Conservation (phyloP, 78 protist species). For the Dictyostelium brefeldianum region DNA sequence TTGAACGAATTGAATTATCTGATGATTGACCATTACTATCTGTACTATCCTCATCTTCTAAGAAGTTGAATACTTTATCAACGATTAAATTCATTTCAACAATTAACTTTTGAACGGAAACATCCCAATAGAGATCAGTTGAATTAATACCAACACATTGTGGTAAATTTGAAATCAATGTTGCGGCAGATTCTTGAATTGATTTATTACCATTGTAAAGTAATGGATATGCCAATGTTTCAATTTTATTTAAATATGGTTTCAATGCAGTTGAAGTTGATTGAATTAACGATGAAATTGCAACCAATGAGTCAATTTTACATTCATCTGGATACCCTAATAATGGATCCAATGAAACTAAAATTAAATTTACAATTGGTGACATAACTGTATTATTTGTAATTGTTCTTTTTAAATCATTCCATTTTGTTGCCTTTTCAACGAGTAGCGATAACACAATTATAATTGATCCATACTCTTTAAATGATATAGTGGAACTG, state of each 20-base stretch:
- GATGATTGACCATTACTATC: neutral
- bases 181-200: constrained; percentile 27
- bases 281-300: constrained; percentile 8
- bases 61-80: neutral
- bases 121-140: constrained; percentile 64
- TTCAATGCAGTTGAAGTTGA: constrained; percentile 10
- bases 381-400: constrained; percentile 5
- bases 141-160: constrained; percentile 29
- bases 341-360: neutral
- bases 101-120: constrained; percentile 17
- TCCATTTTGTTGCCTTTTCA: constrained; percentile 56
- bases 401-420: constrained; percentile 47
- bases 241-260: constrained; percentile 30
- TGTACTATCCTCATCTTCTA: constrained; percentile 20
- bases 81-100: constrained; percentile 11
- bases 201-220: neutral
- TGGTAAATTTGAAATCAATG: constrained; percentile 18
- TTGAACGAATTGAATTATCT: neutral
- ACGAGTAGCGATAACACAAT: constrained; percentile 18
- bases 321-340: constrained; percentile 25
- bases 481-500: neutral
- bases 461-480: constrained; percentile 5
- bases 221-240: constrained; percentile 28
- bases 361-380: constrained; percentile 18
- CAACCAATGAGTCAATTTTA: constrained; percentile 29